Evolutionary conservation across 306 rosid genomes (phyloP).

Genomic region (Ormosia semicastrata): DNA sequence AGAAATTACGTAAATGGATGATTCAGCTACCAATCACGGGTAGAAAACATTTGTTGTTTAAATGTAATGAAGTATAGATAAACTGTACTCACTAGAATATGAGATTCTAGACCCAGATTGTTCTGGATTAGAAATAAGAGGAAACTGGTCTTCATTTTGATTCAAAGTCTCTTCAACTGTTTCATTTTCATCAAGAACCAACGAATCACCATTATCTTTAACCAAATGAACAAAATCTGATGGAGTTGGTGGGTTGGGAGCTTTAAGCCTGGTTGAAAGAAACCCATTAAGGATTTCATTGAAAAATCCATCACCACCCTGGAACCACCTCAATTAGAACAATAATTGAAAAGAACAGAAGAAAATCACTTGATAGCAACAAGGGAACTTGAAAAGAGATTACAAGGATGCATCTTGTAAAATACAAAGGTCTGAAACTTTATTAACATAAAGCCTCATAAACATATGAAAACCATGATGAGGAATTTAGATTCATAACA

Average conservation of each 20-base stretch:
- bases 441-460: neutral
- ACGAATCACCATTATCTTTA: conserved; percentile 39
- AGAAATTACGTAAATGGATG: conserved; percentile 4
- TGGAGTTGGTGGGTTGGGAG: conserved; percentile 82
- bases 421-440: neutral
- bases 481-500: neutral
- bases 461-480: conserved; percentile 13
- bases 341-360: conserved; percentile 7
- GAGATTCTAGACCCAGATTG: conserved; percentile 37
- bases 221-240: conserved; percentile 50
- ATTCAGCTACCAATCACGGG: conserved; percentile 20
- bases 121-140: conserved; percentile 53
- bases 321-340: conserved; percentile 42
- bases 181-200: conserved; percentile 41
- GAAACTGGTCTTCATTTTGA: conserved; percentile 53
- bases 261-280: conserved; percentile 79
- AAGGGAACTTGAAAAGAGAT: conserved; percentile 6
- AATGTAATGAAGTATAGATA: conserved; percentile 23
- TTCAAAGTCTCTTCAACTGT: conserved; percentile 37
- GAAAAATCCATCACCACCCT: conserved; percentile 99
- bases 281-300: conserved; percentile 97
- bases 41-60: conserved; percentile 24
- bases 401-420: conserved; percentile 10
- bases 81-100: conserved; percentile 50
- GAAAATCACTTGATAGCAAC: conserved; percentile 21